Conservation (phyloP, 2,329 filamentous ascomycete genomes). For the Leptodontidium sp. region DNA sequence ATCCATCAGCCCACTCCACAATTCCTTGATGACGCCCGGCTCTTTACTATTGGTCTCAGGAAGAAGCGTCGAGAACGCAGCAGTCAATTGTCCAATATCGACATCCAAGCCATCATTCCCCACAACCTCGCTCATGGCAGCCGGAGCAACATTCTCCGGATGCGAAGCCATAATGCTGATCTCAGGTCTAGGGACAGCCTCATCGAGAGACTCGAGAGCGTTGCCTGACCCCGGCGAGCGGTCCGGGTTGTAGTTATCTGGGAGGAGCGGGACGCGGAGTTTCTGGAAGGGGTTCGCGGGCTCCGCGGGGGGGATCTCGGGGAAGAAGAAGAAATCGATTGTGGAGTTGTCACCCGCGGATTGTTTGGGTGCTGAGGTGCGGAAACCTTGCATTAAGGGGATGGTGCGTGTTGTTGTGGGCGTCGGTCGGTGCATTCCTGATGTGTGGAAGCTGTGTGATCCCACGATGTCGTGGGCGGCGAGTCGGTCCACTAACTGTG, state of each 20-base stretch:
- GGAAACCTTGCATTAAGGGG: slow-evolving; percentile 71
- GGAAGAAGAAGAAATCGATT: slow-evolving; percentile 61
- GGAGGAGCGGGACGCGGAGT: slow-evolving; percentile 66
- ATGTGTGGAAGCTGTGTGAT: slow-evolving; percentile 41
- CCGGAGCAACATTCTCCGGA: slow-evolving; percentile 60
- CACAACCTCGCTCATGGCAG: slow-evolving; percentile 65
- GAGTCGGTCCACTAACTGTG: slow-evolving; percentile 42
- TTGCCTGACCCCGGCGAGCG: slow-evolving; percentile 46
- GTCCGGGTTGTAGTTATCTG: slow-evolving; percentile 60
- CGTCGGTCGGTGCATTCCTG: slow-evolving; percentile 44
- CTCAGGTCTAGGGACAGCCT: slow-evolving; percentile 52
- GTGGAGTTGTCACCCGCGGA: slow-evolving; percentile 45
- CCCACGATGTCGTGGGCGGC: slow-evolving; percentile 39
- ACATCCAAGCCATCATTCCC: slow-evolving; percentile 56
- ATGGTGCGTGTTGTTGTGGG: slow-evolving; percentile 53
- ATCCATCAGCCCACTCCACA: slow-evolving; percentile 66
- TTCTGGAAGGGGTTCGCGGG: slow-evolving; percentile 46
- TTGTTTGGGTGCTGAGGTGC: slow-evolving; percentile 54
- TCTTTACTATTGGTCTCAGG: slow-evolving; percentile 46
- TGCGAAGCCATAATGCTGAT: slow-evolving; percentile 65
- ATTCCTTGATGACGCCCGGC: slow-evolving; percentile 59
- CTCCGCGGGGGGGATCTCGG: slow-evolving; percentile 50
- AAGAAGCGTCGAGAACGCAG: slow-evolving; percentile 41
- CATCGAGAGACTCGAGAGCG: slow-evolving; percentile 55
- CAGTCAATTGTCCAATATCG: slow-evolving; percentile 62